Evolutionary conservation across 495 filamentous ascomycete genomes (phyloP).

Genomic region (Aspergillus baeticus): DNA sequence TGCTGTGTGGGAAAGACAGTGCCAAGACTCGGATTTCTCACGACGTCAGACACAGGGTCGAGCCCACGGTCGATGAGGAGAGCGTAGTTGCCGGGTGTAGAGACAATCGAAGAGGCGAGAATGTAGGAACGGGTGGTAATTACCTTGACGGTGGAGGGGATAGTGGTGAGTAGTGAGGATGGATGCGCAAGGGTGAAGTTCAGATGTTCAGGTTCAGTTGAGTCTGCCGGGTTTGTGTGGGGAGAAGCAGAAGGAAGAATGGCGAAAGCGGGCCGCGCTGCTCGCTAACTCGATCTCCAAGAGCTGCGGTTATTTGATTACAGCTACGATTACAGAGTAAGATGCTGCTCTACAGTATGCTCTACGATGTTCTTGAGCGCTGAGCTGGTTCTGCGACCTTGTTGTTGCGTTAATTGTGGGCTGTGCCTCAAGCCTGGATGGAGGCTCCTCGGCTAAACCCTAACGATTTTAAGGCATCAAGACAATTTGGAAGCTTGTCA

Average conservation of each 20-base stretch:
- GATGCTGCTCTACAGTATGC: background rate
- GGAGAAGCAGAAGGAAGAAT: conserved; percentile 15
- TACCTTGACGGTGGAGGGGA: conserved; percentile 10
- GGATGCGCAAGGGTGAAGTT: conserved; percentile 22
- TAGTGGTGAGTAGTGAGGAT: conserved; percentile 16
- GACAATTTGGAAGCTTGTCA: background rate
- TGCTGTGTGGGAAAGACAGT: conserved; percentile 15
- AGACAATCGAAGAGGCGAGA: background rate
- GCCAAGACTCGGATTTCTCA: conserved; percentile 12
- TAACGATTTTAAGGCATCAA: conserved; percentile 26
- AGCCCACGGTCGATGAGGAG: background rate
- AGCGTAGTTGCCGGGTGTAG: background rate
- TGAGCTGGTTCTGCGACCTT: background rate
- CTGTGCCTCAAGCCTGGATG: conserved; percentile 14
- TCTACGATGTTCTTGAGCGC: background rate
- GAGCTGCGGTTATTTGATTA: background rate
- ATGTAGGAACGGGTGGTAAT: background rate
- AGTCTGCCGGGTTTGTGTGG: conserved; percentile 22
- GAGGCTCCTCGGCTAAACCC: conserved; percentile 48
- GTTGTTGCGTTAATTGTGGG: conserved; percentile 15
- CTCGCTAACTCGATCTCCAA: conserved; percentile 10
- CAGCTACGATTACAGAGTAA: background rate
- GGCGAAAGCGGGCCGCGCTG: conserved; percentile 15
- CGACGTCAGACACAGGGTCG: conserved; percentile 13
- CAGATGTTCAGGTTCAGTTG: background rate